A percentile compares a stretch with the other conserved stretches of the same genome.
Conservation (phyloP, 805 yeast species). For the Starmerella roubikii region DNA sequence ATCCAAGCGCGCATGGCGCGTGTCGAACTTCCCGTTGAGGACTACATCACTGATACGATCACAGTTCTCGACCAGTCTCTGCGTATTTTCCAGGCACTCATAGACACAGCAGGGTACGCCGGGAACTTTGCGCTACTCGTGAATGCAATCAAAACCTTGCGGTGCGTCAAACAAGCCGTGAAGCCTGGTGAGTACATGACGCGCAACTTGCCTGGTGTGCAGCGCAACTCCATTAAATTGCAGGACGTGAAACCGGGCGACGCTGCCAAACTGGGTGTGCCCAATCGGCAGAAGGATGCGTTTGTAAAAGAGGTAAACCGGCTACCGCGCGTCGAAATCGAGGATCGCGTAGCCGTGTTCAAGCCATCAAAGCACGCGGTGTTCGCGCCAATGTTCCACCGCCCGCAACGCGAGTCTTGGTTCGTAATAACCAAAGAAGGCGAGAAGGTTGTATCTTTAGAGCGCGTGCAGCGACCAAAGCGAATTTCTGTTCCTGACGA, state of each 20-base stretch:
- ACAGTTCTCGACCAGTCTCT: slow-evolving; percentile 87
- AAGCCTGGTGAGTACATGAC: slow-evolving; percentile 14
- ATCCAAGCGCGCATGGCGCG: slow-evolving; percentile 61
- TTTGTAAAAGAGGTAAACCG: slow-evolving; percentile 41
- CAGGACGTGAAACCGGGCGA: slow-evolving; percentile 25
- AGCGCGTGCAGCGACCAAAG: slow-evolving; percentile 56
- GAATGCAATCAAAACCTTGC: slow-evolving; percentile 57
- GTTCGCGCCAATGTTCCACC: slow-evolving; percentile 72
- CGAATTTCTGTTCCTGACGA: slow-evolving; percentile 6
- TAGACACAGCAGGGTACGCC: slow-evolving; percentile 77
- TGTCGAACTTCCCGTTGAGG: slow-evolving; percentile 80
- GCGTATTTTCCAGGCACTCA: slow-evolving; percentile 84
- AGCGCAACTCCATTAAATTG: slow-evolving; percentile 10
- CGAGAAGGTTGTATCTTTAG: slow-evolving; percentile 48
- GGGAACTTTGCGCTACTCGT: slow-evolving; percentile 56
- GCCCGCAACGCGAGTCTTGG: slow-evolving; percentile 89
- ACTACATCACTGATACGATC: slow-evolving; percentile 84
- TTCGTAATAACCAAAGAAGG: slow-evolving; percentile 41
- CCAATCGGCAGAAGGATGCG: slow-evolving; percentile 31
- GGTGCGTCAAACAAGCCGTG: slow-evolving; percentile 67
- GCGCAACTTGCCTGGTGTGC: slow-evolving; percentile 16
- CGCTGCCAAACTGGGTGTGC: slow-evolving; percentile 33
- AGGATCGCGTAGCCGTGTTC: slow-evolving; percentile 31
- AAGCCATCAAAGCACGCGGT: slow-evolving; percentile 35
- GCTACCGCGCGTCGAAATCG: slow-evolving; percentile 48